Evolutionary conservation across 2,329 filamentous ascomycete species (phyloP).

Genomic region (Sporothrix pallida): DNA sequence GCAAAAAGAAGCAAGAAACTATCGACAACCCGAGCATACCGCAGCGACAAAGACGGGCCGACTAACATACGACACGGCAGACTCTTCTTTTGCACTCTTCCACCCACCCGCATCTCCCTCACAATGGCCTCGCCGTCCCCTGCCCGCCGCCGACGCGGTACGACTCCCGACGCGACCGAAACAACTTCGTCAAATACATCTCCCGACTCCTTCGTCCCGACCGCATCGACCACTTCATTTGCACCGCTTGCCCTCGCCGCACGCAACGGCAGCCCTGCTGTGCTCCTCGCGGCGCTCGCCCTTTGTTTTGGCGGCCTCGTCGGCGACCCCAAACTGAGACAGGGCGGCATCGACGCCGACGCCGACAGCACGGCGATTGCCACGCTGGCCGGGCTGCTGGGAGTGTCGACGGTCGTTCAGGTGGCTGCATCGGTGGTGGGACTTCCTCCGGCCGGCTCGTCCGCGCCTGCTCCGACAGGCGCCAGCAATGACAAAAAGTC

Average conservation of each 20-base stretch:
- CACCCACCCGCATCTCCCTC: neutral
- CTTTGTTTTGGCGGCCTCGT: conserved; percentile 44
- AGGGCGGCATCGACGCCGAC: conserved; percentile 23
- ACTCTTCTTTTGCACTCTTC: neutral
- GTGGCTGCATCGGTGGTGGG: conserved; percentile 64
- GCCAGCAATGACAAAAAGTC: conserved; percentile 58
- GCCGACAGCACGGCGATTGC: conserved; percentile 36
- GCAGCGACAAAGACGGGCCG: neutral
- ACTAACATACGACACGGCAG: neutral
- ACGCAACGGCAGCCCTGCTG: conserved; percentile 43
- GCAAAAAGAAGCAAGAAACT: neutral
- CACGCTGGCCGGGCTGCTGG: conserved; percentile 44
- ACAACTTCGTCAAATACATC: neutral
- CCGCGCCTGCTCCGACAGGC: conserved; percentile 44
- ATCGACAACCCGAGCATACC: neutral
- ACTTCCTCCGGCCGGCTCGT: conserved; percentile 62
- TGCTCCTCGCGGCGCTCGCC: conserved; percentile 42
- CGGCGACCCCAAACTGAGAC: conserved; percentile 10
- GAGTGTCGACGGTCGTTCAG: conserved; percentile 44
- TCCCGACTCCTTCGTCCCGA: conserved; percentile 28
- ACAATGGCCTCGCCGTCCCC: conserved; percentile 19
- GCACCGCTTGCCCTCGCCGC: conserved; percentile 41
- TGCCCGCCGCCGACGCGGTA: conserved; percentile 32
- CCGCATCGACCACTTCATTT: conserved; percentile 26
- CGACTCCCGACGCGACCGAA: neutral